These are phyloP conservation scores for Basidiobolus meristosporus DNA, from an alignment of 371 early-diverging fungal genomes.

Conservation along the genomic window DNA sequence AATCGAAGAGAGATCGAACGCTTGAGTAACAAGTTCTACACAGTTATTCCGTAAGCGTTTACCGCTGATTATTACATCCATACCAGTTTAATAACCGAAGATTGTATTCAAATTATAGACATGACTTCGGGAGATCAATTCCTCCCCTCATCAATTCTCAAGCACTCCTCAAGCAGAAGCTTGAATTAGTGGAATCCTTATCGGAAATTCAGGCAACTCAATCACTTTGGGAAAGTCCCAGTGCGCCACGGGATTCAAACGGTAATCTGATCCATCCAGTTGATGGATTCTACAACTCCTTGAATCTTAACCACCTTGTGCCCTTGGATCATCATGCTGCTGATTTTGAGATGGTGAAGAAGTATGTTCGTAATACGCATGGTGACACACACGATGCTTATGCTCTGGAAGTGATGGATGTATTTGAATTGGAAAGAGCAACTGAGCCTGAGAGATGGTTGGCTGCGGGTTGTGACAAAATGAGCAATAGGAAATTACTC, in stretches of 20 bases:
- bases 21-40: too few species aligned
- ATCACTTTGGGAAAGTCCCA: constrained; percentile 17
- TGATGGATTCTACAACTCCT: constrained; percentile 18
- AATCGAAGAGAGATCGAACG: too few species aligned
- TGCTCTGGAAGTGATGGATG: constrained; percentile 19
- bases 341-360: constrained; percentile 18
- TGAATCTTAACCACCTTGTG: constrained; percentile 17
- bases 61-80: too few species aligned
- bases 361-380: constrained; percentile 27
- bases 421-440: constrained; percentile 19
- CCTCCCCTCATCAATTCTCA: constrained; percentile 21
- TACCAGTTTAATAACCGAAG: too few species aligned
- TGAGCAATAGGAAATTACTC: too few species aligned
- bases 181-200: constrained; percentile 34
- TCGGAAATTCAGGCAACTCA: constrained; percentile 34
- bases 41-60: too few species aligned
- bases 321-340: constrained; percentile 20
- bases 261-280: constrained; percentile 23
- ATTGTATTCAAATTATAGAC: constrained; percentile 41
- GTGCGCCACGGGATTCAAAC: constrained; percentile 4
- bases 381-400: constrained; percentile 16
- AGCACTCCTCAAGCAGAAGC: constrained; percentile 16
- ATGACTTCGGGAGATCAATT: constrained; percentile 20
- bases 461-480: too few species aligned
- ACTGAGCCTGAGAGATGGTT: too few species aligned